Evolutionary conservation across 1,139 yeast species (phyloP).

Genomic region (Nakaseomyces uthaithaninus): DNA sequence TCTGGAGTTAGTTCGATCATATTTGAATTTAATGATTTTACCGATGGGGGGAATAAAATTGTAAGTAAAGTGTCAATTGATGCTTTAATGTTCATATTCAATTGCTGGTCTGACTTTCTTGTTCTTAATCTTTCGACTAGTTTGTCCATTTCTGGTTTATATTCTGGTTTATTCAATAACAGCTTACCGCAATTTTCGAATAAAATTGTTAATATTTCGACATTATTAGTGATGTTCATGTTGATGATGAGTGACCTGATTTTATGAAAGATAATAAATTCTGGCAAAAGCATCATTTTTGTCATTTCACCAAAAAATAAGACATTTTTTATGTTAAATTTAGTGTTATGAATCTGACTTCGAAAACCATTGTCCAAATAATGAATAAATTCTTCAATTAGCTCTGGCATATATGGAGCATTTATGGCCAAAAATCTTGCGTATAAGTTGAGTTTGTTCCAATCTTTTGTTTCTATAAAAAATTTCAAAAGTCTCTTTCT

Average conservation of each 20-base stretch:
- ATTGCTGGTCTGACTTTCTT: conserved; percentile 42
- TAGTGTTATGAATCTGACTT: conserved; percentile 47
- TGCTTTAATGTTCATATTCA: conserved; percentile 50
- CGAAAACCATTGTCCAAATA: conserved; percentile 55
- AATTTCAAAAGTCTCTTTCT: conserved; percentile 51
- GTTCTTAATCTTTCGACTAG: conserved; percentile 52
- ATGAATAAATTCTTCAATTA: conserved; percentile 49
- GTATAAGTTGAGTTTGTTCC: conserved; percentile 40
- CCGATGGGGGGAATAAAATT: conserved; percentile 54
- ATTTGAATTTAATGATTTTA: conserved; percentile 26
- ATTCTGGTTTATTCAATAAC: conserved; percentile 54
- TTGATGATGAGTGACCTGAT: conserved; percentile 49
- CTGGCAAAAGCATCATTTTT: conserved; percentile 70
- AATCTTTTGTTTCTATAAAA: conserved; percentile 42
- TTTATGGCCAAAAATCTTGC: conserved; percentile 64
- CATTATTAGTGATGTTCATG: conserved; percentile 47
- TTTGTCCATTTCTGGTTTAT: conserved; percentile 50
- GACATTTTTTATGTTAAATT: conserved; percentile 49
- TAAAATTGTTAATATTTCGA: conserved; percentile 56
- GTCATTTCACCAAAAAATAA: conserved; percentile 66
- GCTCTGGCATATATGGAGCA: conserved; percentile 40
- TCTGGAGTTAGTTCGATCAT: conserved; percentile 33
- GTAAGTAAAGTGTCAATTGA: conserved; percentile 55
- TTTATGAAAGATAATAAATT: conserved; percentile 63
- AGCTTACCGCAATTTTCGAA: conserved; percentile 72